Base-by-base conservation (phyloP, 306 rosid genomes). In the Castanea sativa region DNA sequence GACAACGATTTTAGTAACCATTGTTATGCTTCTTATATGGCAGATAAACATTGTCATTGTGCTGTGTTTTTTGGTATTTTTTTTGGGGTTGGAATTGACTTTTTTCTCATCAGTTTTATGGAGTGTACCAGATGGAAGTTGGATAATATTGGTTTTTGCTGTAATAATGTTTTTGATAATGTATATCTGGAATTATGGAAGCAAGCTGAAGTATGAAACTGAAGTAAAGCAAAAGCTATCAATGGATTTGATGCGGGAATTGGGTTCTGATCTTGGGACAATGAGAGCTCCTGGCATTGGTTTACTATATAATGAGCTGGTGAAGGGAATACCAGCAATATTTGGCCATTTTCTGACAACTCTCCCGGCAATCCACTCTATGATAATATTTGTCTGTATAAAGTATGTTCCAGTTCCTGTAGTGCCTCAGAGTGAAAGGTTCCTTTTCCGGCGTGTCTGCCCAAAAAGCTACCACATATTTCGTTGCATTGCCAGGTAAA, bases 1-100 rank as follows among this genome's bases (percentile, higher is more conserved):
- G 98, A 92, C 98, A 21, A 92, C 98, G 51, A 76, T 90, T 73
- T 85, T 94, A 83, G 94, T 91, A 61, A 92, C 98, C 81, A 87
- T 94, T 76, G 98, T 94, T 68, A 94, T 94, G 98, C 96, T 94
- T 76, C 98, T 94, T 85, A 94, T 94, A 86, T 94, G 98, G 98
- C 98, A 92, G 90, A 88, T 89, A 81, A 91, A 88, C 83, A 89
- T 94, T 55, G 19, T 92, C 71, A 59, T 94, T 33, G 98, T 91
- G 81, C 73, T 92, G 71, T 80, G 78, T 83, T 94, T 94, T 41
- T n/a, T 74, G 5, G 80, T 89, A 73, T 81, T 94, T 78, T 92
- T 94, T 90, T 86, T 94, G 84, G 97, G 97, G 71, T 77, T 94
- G 81, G 98, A 94, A 82, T 83, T 94, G 85, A 84, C 79, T 56